phyloP scores from a whole-genome alignment of 208 protist genomes.

The Trypanosoma theileri region DNA sequence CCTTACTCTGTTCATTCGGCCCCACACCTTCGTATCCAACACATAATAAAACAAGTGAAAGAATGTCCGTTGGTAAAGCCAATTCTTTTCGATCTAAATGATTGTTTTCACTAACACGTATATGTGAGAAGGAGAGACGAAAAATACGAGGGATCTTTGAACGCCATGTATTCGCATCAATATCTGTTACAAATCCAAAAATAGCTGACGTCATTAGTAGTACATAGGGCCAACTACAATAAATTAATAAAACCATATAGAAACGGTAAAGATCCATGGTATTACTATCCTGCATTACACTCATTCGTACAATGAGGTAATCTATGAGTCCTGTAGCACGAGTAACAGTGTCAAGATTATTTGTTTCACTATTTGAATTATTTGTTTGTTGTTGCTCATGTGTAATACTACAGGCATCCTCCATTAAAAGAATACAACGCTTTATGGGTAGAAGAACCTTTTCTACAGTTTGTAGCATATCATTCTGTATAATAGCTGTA shows the following conservation, averaged over 20 bases:
- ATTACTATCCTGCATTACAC: conserved; percentile 60
- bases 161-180: conserved; percentile 67
- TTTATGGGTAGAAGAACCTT: conserved; percentile 21
- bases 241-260: conserved; percentile 72
- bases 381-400: not conserved
- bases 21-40: conserved; percentile 50
- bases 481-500: not conserved
- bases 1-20: not conserved
- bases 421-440: conserved; percentile 24
- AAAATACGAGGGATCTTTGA: conserved; percentile 72
- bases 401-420: conserved; percentile 13
- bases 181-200: conserved; percentile 63
- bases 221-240: conserved; percentile 83
- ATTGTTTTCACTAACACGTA: conserved; percentile 37
- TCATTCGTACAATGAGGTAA: conserved; percentile 69
- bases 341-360: conserved; percentile 12
- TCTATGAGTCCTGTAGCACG: conserved; percentile 46
- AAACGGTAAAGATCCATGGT: conserved; percentile 74
- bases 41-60: conserved; percentile 77
- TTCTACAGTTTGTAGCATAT: conserved; percentile 8
- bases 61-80: conserved; percentile 68
- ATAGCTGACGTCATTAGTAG: conserved; percentile 63
- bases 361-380: not conserved
- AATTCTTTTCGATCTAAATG: conserved; percentile 16
- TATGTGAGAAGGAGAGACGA: conserved; percentile 78